These are phyloP conservation scores for Aspergillus sp. DNA, from an alignment of 2,329 filamentous ascomycete genomes.

Conservation along the genomic window DNA sequence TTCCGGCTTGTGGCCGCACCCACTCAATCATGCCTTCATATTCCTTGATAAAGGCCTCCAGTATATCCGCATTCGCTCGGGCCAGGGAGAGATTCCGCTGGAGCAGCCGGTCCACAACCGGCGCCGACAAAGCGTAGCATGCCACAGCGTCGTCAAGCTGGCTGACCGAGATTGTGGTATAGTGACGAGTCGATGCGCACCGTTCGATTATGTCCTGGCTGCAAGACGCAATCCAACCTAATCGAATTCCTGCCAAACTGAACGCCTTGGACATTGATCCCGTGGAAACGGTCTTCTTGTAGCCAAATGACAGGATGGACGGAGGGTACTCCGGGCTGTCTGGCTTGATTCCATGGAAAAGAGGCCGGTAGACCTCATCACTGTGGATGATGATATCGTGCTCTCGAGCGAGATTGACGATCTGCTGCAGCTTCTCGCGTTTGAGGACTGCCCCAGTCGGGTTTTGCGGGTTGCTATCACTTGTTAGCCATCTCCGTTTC, in stretches of 20 bases:
- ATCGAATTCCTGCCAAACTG: constrained; percentile 70
- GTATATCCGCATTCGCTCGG: constrained; percentile 60
- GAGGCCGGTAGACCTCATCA: constrained; percentile 79
- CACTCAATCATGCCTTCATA: constrained; percentile 61
- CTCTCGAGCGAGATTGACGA: constrained; percentile 63
- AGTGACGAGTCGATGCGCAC: constrained; percentile 65
- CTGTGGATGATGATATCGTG: constrained; percentile 66
- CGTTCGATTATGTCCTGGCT: constrained; percentile 59
- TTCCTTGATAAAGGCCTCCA: constrained; percentile 62
- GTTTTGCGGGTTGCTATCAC: constrained; percentile 68
- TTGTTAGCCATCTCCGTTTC: background rate
- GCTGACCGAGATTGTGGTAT: constrained; percentile 77
- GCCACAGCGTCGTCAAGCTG: constrained; percentile 73
- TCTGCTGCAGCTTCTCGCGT: constrained; percentile 55
- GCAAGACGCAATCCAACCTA: constrained; percentile 73
- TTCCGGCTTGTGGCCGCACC: constrained; percentile 71
- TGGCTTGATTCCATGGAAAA: constrained; percentile 64
- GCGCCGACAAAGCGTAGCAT: constrained; percentile 63
- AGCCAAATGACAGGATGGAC: constrained; percentile 67
- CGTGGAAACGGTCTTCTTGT: constrained; percentile 65
- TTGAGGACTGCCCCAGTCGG: constrained; percentile 72
- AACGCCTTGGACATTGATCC: constrained; percentile 83
- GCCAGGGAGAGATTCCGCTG: constrained; percentile 62
- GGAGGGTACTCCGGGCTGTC: constrained; percentile 55
- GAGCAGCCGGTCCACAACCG: constrained; percentile 59